Conservation (phyloP, 306 rosid genomes). For the Heteromeles arbutifolia region DNA sequence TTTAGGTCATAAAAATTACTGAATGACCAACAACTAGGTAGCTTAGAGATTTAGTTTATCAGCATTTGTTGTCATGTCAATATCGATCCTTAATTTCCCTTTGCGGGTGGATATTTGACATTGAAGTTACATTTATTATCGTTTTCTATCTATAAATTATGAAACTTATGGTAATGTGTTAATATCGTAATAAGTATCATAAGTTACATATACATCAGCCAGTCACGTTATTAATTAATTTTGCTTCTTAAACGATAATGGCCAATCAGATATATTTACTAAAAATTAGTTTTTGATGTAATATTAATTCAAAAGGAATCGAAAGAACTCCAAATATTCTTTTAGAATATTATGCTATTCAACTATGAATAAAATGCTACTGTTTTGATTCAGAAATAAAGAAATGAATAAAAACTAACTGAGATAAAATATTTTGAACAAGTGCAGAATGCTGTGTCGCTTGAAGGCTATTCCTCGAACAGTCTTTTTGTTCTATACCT, state of each 20-base stretch:
- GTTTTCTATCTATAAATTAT: not conserved
- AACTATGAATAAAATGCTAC: not conserved
- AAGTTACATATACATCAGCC: not conserved
- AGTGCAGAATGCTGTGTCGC: too few species aligned
- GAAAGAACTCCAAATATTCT: too few species aligned
- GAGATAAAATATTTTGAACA: not conserved
- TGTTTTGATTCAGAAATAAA: not conserved
- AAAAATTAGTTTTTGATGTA: not conserved
- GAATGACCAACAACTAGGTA: not conserved
- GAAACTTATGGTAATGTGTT: not conserved
- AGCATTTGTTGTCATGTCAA: conserved; percentile 2
- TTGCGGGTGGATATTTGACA: not conserved
- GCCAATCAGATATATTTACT: not conserved
- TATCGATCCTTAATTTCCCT: not conserved
- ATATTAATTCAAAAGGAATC: not conserved
- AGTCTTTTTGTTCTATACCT: too few species aligned
- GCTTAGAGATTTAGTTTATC: not conserved
- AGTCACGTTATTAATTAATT: not conserved
- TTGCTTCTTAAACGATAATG: not conserved
- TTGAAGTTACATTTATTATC: not conserved
- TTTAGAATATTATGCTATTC: not conserved
- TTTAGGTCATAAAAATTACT: not conserved
- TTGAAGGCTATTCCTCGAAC: too few species aligned
- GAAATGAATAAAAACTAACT: not conserved
- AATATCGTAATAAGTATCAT: not conserved